Evolutionary conservation across 768 basidiomycete species (phyloP), one percentile per base, ranked within the genome.

Genomic region (Scleroderma bovista): DNA sequence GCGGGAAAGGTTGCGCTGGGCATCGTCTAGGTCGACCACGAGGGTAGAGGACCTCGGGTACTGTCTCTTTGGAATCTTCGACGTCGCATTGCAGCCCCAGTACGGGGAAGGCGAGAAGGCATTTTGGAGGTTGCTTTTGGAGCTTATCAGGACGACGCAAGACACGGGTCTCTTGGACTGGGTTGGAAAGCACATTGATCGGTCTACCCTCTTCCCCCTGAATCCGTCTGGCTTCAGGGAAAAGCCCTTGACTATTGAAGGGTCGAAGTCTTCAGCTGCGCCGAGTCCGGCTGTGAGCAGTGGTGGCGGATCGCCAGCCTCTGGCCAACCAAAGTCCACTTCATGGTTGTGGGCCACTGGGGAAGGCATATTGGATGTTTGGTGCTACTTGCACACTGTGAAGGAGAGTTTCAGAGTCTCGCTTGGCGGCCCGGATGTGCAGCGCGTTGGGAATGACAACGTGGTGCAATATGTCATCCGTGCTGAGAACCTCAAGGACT

Each of bases 101-200:
- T 61, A 61, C 22, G 60, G 60, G 34, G 58, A 57, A 39, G 60
- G 58, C 17, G 44, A 52, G 6, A 42, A 52, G 16, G 54, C 54
- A 11, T 55, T 55, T 19, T 32, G 42, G 26, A 46, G 54, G 29
- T 43, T 55, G n/a, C 34, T 55, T 17, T 22, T 49, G 32, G 47
- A 55, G 38, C 44, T 55, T 17, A 48, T 52, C 33, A 48, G 29
- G 20, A 24, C 40, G 29, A 48, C 51, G 20, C 46, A 41, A 20
- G 54, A 55, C 32, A 48, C 45, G 6, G 41, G 41, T 41, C 54
- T 55, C 16, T 34, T 55, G 12, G 54, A 55, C 47, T 55, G 54
- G 54, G 37, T 46, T 19, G 54, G 54, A 9, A 43, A 38, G 11
- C 37, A 34, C 13, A 46, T 51, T 3, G 37, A 26, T 7, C 20